A percentile compares a stretch with the other conserved stretches of the same genome.
Conservation (phyloP, 345 rosid genomes). For the Eucalyptus curtisii region DNA sequence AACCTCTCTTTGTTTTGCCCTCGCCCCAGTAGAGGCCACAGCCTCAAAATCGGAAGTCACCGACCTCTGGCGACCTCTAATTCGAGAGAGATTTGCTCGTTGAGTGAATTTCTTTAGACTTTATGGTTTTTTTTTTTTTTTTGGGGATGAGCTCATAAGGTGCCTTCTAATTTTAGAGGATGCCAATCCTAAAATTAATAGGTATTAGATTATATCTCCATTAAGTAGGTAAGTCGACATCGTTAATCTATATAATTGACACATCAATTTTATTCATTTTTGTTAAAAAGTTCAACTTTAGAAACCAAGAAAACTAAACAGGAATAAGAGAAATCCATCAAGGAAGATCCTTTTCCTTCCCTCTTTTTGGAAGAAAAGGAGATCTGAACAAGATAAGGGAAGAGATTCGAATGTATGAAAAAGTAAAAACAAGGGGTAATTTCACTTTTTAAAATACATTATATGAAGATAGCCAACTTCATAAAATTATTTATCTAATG, state of each 20-base stretch:
- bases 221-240: background rate
- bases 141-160: background rate
- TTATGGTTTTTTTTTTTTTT: background rate
- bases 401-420: background rate
- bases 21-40: background rate
- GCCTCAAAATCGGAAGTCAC: background rate
- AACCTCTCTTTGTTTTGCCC: background rate
- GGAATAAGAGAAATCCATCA: background rate
- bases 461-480: background rate
- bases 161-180: background rate
- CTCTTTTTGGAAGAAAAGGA: background rate
- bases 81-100: background rate
- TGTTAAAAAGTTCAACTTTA: background rate
- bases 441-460: too few species aligned
- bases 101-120: background rate
- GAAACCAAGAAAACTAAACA: background rate
- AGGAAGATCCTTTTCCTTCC: background rate
- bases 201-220: background rate
- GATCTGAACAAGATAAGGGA: background rate
- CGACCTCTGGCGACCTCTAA: background rate
- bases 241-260: background rate
- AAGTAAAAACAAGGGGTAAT: background rate
- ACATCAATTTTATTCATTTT: background rate
- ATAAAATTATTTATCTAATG: background rate
- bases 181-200: background rate